A percentile compares a stretch with the other conserved stretches of the same genome.
Conservation (phyloP, 768 basidiomycete genomes). For the Amanita phalloides region DNA sequence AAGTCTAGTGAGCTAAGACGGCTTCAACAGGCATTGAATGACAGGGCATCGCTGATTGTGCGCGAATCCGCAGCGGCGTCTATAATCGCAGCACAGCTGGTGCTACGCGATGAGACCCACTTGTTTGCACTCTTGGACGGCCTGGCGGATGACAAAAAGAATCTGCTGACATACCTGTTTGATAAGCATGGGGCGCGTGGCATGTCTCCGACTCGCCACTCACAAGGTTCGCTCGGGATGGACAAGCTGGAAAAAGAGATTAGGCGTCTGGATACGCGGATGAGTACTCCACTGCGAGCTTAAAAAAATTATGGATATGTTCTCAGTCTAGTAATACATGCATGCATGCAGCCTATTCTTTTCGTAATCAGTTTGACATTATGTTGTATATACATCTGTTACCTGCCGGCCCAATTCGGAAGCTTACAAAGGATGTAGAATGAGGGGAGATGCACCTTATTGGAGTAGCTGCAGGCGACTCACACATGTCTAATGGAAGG, state of each 20-base stretch:
- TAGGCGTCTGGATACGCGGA: conserved; percentile 67
- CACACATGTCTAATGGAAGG: neutral
- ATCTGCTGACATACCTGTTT: conserved; percentile 79
- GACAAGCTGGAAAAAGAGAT: conserved; percentile 75
- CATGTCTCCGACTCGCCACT: conserved; percentile 11
- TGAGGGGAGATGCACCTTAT: neutral
- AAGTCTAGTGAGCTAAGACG: conserved; percentile 2
- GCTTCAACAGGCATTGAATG: conserved; percentile 50
- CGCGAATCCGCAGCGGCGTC: conserved; percentile 76
- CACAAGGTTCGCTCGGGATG: conserved; percentile 36
- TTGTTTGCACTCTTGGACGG: conserved; percentile 74
- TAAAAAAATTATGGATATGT: neutral
- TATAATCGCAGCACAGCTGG: conserved; percentile 77
- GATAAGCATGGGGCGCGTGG: conserved; percentile 78
- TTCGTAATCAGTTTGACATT: neutral
- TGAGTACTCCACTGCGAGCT: conserved; percentile 54
- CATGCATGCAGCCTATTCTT: neutral
- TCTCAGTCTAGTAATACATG: neutral
- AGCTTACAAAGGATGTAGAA: too few relatives aligned
- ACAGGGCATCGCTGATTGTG: conserved; percentile 61
- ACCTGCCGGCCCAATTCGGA: too few relatives aligned
- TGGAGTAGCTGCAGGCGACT: neutral
- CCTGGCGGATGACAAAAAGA: conserved; percentile 85
- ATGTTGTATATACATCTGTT: too few relatives aligned
- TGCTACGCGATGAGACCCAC: conserved; percentile 75